These are phyloP conservation scores for Brasilioporus rufonigricans DNA, from an alignment of 768 basidiomycete species.

Conservation along the genomic window DNA sequence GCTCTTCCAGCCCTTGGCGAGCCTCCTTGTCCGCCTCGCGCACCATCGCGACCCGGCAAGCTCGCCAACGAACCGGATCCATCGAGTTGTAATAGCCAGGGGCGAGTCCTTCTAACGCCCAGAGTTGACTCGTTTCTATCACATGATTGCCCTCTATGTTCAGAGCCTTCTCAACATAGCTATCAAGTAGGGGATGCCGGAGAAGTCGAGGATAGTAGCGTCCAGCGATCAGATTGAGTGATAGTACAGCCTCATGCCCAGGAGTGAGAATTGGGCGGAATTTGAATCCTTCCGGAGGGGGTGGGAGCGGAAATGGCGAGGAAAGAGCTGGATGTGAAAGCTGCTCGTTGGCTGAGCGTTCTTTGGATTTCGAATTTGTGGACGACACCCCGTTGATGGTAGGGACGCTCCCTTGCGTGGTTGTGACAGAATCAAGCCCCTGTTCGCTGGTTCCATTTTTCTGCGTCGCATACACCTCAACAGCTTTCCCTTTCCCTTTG, in stretches of 20 bases:
- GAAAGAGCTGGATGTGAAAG: slow-evolving; percentile 37
- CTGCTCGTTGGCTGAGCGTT: slow-evolving; percentile 27
- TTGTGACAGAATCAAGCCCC: neutral
- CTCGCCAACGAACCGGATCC: slow-evolving; percentile 62
- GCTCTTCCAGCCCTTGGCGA: slow-evolving; percentile 38
- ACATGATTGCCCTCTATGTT: slow-evolving; percentile 36
- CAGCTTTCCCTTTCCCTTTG: slow-evolving; percentile 34
- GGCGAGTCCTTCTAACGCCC: slow-evolving; percentile 69
- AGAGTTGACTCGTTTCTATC: slow-evolving; percentile 51
- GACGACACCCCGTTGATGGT: slow-evolving; percentile 12
- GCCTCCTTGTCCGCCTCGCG: slow-evolving; percentile 58
- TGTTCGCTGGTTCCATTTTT: slow-evolving; percentile 6
- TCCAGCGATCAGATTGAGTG: slow-evolving; percentile 69
- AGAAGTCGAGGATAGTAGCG: slow-evolving; percentile 79
- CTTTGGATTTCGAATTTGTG: slow-evolving; percentile 12
- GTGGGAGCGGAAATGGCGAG: slow-evolving; percentile 47
- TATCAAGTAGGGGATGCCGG: slow-evolving; percentile 56
- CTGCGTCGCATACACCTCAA: slow-evolving; percentile 16
- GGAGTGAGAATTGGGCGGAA: slow-evolving; percentile 66
- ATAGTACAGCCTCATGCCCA: slow-evolving; percentile 64
- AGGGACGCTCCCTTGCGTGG: slow-evolving; percentile 19
- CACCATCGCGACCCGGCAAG: slow-evolving; percentile 53
- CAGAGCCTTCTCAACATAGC: slow-evolving; percentile 40
- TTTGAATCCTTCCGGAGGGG: slow-evolving; percentile 62
- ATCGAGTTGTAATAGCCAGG: slow-evolving; percentile 68